Base-by-base conservation (phyloP, 208 protist species). In the Novymonas esmeraldas region DNA sequence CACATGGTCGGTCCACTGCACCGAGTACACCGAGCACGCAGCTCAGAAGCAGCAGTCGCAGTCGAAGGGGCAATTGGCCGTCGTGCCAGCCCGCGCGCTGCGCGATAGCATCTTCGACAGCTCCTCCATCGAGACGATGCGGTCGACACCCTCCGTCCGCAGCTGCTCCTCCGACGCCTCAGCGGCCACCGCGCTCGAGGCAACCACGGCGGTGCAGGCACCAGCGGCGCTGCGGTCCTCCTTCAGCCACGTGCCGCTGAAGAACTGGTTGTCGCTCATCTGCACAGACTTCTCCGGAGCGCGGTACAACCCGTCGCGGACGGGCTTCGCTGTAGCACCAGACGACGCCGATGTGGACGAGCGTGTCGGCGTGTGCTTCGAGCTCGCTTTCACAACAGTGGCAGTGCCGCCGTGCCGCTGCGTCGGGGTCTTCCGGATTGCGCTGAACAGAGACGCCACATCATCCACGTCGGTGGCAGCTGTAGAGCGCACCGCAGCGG, bases 21-120 rank as follows among this genome's bases (percentile, higher is more conserved):
- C n/a, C n/a, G n/a, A n/a, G n/a, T n/a, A n/a, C n/a, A n/a, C n/a
- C n/a, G n/a, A n/a, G n/a, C n/a, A n/a, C n/a, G 86, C 66, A 20
- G 39, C 42, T 64, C 59, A 96, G 68, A 94, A 96, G 49, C 91
- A 96, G 62, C 91, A 96, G 55, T 96, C 89, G 48, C 91, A 96
- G 78, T 94, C 91, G 70, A 96, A 96, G 5, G 91, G 91, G 69
- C 91, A 96, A 69, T 96, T 94, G 6, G 89, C 80, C 22, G 91
- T 96, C 16, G 88, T 90, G 18, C 91, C 91, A 3, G 91, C 91
- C 24, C 79, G 73, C 1, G 88, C 64, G 50, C 84, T 92, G 20
- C 73, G 70, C 0, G 91, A 96, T 0, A 92, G 76, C 63, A 96
- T 90, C 51, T 80, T 90, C 26, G 80, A 68, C n/a, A 96, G 71